Conservation (phyloP, 2,329 filamentous ascomycete genomes). For the Colletotrichum lupini region DNA sequence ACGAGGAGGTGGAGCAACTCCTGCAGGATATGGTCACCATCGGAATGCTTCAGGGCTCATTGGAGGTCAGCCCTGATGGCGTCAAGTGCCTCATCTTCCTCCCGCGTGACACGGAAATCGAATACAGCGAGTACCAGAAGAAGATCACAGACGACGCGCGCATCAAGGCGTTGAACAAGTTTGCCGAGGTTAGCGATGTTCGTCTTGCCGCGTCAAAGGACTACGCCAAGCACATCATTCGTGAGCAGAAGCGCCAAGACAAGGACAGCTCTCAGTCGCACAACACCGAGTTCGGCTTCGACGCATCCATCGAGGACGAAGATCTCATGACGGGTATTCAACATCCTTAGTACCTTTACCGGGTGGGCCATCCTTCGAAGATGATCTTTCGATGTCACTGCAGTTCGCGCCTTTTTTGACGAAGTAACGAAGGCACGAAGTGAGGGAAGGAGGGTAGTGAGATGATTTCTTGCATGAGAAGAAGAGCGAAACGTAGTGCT, state of each 20-base stretch:
- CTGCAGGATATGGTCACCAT: constrained; percentile 66
- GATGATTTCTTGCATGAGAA: background rate
- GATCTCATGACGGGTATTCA: constrained; percentile 66
- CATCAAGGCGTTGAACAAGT: constrained; percentile 56
- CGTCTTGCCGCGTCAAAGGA: constrained; percentile 66
- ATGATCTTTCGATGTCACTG: background rate
- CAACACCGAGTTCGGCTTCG: constrained; percentile 52
- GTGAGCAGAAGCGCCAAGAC: constrained; percentile 58
- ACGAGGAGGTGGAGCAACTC: constrained; percentile 57
- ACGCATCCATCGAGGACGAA: constrained; percentile 66
- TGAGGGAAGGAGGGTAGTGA: background rate
- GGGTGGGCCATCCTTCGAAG: background rate
- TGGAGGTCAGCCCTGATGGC: constrained; percentile 58
- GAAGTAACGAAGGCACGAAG: constrained; percentile 25
- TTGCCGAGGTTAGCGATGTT: constrained; percentile 64
- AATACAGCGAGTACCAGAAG: constrained; percentile 62
- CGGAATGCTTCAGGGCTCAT: constrained; percentile 62
- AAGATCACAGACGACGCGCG: constrained; percentile 56
- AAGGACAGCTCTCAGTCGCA: constrained; percentile 50
- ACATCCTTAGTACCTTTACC: constrained; percentile 25
- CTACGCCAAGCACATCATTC: constrained; percentile 60
- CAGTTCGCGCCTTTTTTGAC: constrained; percentile 7
- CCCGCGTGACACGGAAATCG: constrained; percentile 52
- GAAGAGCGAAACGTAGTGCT: background rate
- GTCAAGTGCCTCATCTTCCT: constrained; percentile 64